phyloP scores from a whole-genome alignment of 2,329 filamentous ascomycete genomes.

The Coniochaeta sp. region DNA sequence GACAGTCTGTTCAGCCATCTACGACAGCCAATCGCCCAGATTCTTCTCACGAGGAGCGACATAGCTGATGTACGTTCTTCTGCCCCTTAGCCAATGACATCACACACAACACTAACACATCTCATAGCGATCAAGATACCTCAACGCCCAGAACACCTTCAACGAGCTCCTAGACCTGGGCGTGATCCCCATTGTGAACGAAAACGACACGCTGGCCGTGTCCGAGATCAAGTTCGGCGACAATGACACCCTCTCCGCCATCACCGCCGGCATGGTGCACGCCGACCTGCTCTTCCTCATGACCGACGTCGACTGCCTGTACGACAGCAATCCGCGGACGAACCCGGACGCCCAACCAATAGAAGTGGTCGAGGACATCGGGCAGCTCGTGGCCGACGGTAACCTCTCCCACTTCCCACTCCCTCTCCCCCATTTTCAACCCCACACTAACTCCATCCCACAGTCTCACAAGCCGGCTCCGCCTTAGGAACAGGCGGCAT shows the following conservation, averaged over 20 bases:
- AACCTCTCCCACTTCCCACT: slow-evolving; percentile 14
- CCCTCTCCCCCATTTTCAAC: slow-evolving; percentile 6
- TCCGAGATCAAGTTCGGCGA: slow-evolving; percentile 99
- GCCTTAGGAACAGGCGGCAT: slow-evolving; percentile 90
- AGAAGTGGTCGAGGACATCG: slow-evolving; percentile 86
- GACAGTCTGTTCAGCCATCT: slow-evolving; percentile 86
- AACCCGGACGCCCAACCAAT: slow-evolving; percentile 84
- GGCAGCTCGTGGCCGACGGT: slow-evolving; percentile 74
- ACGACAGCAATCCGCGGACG: slow-evolving; percentile 87
- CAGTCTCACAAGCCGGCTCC: slow-evolving; percentile 83
- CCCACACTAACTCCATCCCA: not conserved
- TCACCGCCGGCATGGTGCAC: slow-evolving; percentile 94
- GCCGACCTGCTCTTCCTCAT: slow-evolving; percentile 96
- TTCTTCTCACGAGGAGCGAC: slow-evolving; percentile 88
- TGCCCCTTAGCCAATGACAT: too few relatives aligned
- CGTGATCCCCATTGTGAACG: slow-evolving; percentile 96
- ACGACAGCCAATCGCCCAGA: slow-evolving; percentile 86
- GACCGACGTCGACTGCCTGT: slow-evolving; percentile 97
- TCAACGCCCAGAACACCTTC: slow-evolving; percentile 95
- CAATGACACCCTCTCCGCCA: slow-evolving; percentile 94
- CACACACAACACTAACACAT: not conserved
- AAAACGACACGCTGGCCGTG: slow-evolving; percentile 95
- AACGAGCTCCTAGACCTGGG: slow-evolving; percentile 86
- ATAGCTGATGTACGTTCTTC: slow-evolving; percentile 82
- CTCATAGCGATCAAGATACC: slow-evolving; percentile 73